phyloP scores from a whole-genome alignment of 208 protist genomes.

The Wallacemonas sp. region DNA sequence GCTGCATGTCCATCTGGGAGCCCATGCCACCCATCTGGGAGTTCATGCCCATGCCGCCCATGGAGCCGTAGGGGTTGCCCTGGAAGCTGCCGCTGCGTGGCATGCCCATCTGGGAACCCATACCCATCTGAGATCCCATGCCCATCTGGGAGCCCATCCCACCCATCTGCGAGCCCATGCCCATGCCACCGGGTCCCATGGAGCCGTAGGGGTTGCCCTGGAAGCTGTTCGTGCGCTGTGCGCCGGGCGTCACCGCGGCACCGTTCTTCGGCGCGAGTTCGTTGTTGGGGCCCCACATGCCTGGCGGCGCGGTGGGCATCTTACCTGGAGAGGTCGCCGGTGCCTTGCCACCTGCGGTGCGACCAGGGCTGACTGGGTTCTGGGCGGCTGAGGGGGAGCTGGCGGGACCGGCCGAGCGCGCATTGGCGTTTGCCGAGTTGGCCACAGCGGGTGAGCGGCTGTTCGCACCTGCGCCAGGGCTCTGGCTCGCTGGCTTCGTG shows the following conservation, averaged over 20 bases:
- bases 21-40: slow-evolving; percentile 16
- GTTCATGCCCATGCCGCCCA: slow-evolving; percentile 22
- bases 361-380: slow-evolving; percentile 18
- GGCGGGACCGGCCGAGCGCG: not conserved
- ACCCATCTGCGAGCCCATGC: slow-evolving; percentile 11
- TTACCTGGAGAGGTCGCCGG: not conserved
- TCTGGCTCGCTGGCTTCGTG: not conserved
- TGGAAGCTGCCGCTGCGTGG: slow-evolving; percentile 1
- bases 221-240: slow-evolving; percentile 17
- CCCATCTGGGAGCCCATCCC: slow-evolving; percentile 24
- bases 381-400: slow-evolving; percentile 13
- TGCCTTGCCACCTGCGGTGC: too few relatives aligned
- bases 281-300: slow-evolving; percentile 24
- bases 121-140: slow-evolving; percentile 9
- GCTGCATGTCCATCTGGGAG: slow-evolving; percentile 6
- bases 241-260: slow-evolving; percentile 1
- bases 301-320: slow-evolving; percentile 8
- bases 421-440: not conserved
- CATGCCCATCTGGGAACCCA: slow-evolving; percentile 9
- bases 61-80: slow-evolving; percentile 2
- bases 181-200: slow-evolving; percentile 18
- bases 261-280: slow-evolving; percentile 15
- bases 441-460: not conserved
- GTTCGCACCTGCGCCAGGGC: not conserved
- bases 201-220: slow-evolving; percentile 23